Evolutionary conservation across 2,329 filamentous ascomycete species (phyloP).

Genomic region (Ophiocordyceps australis): DNA sequence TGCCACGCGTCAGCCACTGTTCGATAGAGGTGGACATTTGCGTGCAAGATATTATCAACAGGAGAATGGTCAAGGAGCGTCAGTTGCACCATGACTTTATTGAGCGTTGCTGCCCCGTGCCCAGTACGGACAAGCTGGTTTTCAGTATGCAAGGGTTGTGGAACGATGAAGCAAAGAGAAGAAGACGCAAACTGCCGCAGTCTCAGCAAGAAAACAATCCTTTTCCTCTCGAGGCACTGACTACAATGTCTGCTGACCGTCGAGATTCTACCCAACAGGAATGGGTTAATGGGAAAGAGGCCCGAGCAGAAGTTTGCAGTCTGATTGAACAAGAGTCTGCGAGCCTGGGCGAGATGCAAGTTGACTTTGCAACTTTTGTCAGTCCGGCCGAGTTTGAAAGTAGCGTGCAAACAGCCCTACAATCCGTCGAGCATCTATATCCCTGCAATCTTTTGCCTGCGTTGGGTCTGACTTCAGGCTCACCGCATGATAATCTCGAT

Average conservation of each 20-base stretch:
- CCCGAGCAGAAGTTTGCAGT: slow-evolving; percentile 41
- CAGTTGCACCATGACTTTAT: slow-evolving; percentile 73
- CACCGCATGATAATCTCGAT: slow-evolving; percentile 14
- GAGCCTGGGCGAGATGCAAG: slow-evolving; percentile 15
- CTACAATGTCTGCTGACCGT: slow-evolving; percentile 76
- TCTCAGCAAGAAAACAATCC: slow-evolving; percentile 49
- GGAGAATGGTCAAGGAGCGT: slow-evolving; percentile 57
- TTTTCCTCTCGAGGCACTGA: slow-evolving; percentile 62
- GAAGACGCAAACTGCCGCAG: slow-evolving; percentile 54
- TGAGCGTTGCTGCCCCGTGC: slow-evolving; percentile 47
- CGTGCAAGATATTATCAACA: slow-evolving; percentile 75
- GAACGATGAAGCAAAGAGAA: slow-evolving; percentile 71
- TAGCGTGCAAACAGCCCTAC: slow-evolving; percentile 54
- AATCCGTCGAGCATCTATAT: slow-evolving; percentile 79
- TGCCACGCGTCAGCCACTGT: slow-evolving; percentile 74
- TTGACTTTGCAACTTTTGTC: slow-evolving; percentile 51
- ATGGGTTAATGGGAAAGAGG: slow-evolving; percentile 90
- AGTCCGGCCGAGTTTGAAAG: slow-evolving; percentile 31
- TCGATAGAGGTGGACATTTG: slow-evolving; percentile 79
- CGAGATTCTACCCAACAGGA: slow-evolving; percentile 54
- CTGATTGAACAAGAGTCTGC: slow-evolving; percentile 47
- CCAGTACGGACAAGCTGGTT: slow-evolving; percentile 61
- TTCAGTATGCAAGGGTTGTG: slow-evolving; percentile 88
- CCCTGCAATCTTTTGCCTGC: slow-evolving; percentile 41
- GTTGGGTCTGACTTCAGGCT: slow-evolving; percentile 22